phyloP scores from a whole-genome alignment of 2,329 filamentous ascomycete genomes.

The Drechmeria coniospora region DNA sequence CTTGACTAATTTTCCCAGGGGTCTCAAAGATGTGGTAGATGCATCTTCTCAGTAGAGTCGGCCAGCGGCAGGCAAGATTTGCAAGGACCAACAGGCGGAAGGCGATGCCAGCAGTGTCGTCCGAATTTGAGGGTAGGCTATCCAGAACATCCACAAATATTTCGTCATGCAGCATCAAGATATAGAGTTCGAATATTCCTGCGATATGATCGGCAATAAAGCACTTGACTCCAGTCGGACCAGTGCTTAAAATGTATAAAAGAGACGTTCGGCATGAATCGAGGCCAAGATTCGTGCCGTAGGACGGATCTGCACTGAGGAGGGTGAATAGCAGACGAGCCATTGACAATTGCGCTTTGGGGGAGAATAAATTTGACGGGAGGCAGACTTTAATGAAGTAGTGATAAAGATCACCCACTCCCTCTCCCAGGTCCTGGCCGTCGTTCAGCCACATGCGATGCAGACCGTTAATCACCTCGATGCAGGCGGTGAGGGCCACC shows the following conservation, averaged over 20 bases:
- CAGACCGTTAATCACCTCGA: slow-evolving; percentile 52
- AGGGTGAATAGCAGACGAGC: slow-evolving; percentile 55
- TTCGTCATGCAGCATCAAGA: slow-evolving; percentile 69
- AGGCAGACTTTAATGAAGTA: slow-evolving; percentile 59
- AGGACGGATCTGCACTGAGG: slow-evolving; percentile 50
- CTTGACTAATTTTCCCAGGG: slow-evolving; percentile 53
- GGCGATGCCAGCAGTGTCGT: slow-evolving; percentile 68
- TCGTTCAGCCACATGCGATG: slow-evolving; percentile 47
- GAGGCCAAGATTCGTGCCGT: slow-evolving; percentile 42
- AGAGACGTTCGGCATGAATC: slow-evolving; percentile 53
- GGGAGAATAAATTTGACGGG: slow-evolving; percentile 52
- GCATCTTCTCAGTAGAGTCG: slow-evolving; percentile 69
- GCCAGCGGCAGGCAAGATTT: slow-evolving; percentile 66
- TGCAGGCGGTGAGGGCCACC: slow-evolving; percentile 48
- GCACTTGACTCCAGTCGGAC: slow-evolving; percentile 59
- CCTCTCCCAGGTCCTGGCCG: slow-evolving; percentile 43
- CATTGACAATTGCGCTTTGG: slow-evolving; percentile 50
- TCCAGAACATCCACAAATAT: slow-evolving; percentile 75
- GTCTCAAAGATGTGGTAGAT: slow-evolving; percentile 93
- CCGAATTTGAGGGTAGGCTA: slow-evolving; percentile 57
- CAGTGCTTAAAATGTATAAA: slow-evolving; percentile 53
- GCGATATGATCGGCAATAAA: slow-evolving; percentile 55
- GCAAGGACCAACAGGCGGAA: slow-evolving; percentile 65
- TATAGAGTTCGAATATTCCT: slow-evolving; percentile 62
- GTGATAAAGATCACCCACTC: slow-evolving; percentile 61